These are phyloP conservation scores for Paramecium sonneborni DNA, from an alignment of 73 alveolate genomes.

Conservation along the genomic window DNA sequence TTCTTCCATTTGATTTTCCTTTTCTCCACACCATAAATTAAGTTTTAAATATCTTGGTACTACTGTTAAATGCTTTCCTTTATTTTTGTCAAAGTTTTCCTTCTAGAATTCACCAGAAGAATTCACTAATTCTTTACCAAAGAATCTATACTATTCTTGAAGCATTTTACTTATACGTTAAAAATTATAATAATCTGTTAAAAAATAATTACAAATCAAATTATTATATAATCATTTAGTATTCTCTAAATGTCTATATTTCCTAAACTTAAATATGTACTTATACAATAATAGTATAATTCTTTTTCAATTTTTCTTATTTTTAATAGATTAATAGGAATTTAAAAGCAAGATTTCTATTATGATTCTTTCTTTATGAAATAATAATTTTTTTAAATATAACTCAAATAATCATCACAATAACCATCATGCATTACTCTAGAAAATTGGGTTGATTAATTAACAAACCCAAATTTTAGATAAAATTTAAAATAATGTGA, in stretches of 20 bases:
- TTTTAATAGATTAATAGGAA: too few species aligned
- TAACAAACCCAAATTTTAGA: background rate
- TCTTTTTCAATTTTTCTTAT: too few species aligned
- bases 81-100: background rate
- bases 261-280: too few species aligned
- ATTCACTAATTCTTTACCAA: conserved; percentile 23
- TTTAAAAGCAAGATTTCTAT: too few species aligned
- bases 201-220: background rate
- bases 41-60: conserved; percentile 12
- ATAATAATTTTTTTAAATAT: too few species aligned
- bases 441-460: background rate
- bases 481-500: background rate
- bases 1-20: conserved; percentile 33
- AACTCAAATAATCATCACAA: background rate
- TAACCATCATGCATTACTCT: background rate
- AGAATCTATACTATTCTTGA: conserved; percentile 4
- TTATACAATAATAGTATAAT: too few species aligned
- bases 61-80: background rate
- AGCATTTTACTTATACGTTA: background rate
- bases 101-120: conserved; percentile 20
- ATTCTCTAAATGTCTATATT: too few species aligned
- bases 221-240: too few species aligned
- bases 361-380: too few species aligned
- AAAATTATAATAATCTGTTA: conserved; percentile 37
- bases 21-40: background rate